phyloP scores from a whole-genome alignment of 306 rosid genomes.

The Acacia crassicarpa region DNA sequence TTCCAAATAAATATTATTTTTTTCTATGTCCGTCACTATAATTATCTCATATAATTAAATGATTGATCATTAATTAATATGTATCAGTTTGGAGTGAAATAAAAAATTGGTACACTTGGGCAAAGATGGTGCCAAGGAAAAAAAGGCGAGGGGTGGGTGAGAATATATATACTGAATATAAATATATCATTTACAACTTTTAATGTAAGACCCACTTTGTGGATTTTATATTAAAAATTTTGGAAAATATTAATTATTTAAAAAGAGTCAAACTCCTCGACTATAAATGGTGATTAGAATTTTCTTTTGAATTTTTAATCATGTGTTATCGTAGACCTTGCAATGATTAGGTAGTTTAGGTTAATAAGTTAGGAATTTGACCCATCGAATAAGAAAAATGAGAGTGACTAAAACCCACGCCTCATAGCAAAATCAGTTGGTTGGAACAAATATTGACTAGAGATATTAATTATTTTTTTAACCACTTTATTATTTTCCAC shows the following conservation, averaged over 20 bases:
- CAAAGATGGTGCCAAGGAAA: not conserved
- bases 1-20: too few relatives aligned
- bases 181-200: too few relatives aligned
- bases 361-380: not conserved
- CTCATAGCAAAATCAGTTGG: not conserved
- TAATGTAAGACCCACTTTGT: too few relatives aligned
- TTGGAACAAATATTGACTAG: not conserved
- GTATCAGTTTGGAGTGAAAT: not conserved
- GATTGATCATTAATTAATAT: too few relatives aligned
- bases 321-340: not conserved
- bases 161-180: too few relatives aligned
- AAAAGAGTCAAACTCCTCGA: not conserved
- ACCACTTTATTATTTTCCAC: not conserved
- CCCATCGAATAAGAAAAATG: not conserved
- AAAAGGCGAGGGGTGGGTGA: too few relatives aligned
- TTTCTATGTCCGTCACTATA: too few relatives aligned
- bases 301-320: not conserved
- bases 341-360: not conserved
- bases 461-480: not conserved
- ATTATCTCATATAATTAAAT: too few relatives aligned
- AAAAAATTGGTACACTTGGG: not conserved
- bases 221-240: not conserved
- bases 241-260: not conserved
- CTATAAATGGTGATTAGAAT: not conserved
- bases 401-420: not conserved